These are phyloP conservation scores for Apiotrichum gamsii DNA, from an alignment of 1,284 basidiomycete species.

Conservation along the genomic window DNA sequence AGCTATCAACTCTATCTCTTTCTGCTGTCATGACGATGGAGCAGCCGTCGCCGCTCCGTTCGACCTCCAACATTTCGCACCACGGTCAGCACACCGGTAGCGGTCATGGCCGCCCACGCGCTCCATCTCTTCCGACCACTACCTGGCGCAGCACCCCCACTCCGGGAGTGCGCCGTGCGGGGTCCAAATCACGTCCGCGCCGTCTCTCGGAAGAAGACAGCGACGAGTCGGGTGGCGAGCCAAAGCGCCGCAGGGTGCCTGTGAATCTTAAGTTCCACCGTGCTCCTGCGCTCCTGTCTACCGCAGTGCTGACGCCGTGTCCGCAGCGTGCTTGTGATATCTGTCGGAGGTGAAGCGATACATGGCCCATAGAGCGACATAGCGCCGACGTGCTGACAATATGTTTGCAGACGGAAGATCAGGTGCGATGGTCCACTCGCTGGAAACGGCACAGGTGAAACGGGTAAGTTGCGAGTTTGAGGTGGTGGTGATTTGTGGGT, in stretches of 20 bases:
- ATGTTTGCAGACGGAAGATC: constrained; percentile 27
- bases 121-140: not conserved
- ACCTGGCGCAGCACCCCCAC: not conserved
- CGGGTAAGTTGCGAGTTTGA: no score
- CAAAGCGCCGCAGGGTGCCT: not conserved
- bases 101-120: not conserved
- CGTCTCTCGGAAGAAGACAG: not conserved
- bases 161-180: no score
- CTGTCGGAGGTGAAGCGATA: constrained; percentile 26
- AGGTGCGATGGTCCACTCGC: constrained; percentile 43
- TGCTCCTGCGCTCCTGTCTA: no score
- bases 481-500: no score
- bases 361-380: not conserved
- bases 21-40: no score
- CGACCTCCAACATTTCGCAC: no score
- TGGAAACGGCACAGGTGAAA: constrained; percentile 27
- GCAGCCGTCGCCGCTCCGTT: no score
- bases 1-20: no score
- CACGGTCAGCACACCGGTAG: no score
- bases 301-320: not conserved
- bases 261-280: not conserved
- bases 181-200: no score
- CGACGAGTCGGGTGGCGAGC: constrained; percentile 1
- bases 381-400: not conserved
- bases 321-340: constrained; percentile 42